Evolutionary conservation across 108 stramenopile species (phyloP).

Genomic region (Aurantiochytrium sp.): DNA sequence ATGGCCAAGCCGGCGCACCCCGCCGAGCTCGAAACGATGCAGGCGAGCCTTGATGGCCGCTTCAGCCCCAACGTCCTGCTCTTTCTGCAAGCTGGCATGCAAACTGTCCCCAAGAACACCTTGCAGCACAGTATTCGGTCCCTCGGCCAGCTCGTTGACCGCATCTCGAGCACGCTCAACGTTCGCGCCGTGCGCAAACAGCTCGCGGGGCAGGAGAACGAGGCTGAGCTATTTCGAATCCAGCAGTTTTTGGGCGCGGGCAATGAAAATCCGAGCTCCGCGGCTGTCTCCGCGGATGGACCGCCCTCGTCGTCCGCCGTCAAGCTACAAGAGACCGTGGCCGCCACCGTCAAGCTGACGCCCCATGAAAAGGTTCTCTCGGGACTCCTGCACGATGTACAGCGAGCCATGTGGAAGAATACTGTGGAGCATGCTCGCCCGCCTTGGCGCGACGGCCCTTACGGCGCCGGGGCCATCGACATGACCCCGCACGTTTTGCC

Average conservation of each 20-base stretch:
- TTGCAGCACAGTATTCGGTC: background rate
- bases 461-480: background rate
- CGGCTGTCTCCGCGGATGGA: no score
- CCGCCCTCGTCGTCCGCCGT: background rate
- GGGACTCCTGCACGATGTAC: background rate
- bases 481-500: no score
- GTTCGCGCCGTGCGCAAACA: background rate
- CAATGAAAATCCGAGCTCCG: no score
- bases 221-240: background rate
- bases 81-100: background rate
- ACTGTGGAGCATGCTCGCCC: background rate
- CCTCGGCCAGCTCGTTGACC: background rate
- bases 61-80: background rate
- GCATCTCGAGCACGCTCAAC: background rate
- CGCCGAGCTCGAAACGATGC: background rate
- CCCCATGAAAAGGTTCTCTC: background rate
- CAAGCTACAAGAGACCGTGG: background rate
- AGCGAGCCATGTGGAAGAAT: background rate
- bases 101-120: background rate
- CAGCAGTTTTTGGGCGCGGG: background rate
- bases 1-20: background rate
- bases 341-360: background rate
- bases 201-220: background rate
- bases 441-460: background rate
- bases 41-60: background rate